phyloP scores from a whole-genome alignment of 2,329 filamentous ascomycete genomes.

The Pezicula neosporulosa region DNA sequence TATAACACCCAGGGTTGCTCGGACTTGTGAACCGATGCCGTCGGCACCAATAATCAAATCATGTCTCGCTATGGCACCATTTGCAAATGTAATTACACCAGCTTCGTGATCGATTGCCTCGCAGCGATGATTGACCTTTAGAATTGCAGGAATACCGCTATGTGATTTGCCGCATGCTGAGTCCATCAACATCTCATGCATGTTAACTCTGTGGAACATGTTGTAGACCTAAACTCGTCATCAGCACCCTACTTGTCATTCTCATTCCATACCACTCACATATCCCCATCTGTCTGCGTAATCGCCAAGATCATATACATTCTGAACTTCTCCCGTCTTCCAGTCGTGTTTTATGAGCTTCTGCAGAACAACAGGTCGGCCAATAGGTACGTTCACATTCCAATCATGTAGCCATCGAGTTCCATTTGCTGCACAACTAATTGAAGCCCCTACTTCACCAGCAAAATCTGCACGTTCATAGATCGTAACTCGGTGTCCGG shows the following conservation, averaged over 20 bases:
- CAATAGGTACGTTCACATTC: slow-evolving; percentile 60
- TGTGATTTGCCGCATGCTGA: slow-evolving; percentile 52
- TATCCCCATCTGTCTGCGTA: slow-evolving; percentile 64
- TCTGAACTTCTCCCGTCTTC: slow-evolving; percentile 64
- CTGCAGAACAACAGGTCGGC: slow-evolving; percentile 61
- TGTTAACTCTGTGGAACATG: slow-evolving; percentile 66
- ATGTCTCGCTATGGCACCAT: slow-evolving; percentile 22
- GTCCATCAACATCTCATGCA: slow-evolving; percentile 65
- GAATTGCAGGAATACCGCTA: slow-evolving; percentile 46
- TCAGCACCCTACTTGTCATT: too few species aligned
- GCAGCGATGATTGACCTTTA: slow-evolving; percentile 47
- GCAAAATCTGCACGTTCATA: slow-evolving; percentile 65
- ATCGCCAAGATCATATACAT: slow-evolving; percentile 59
- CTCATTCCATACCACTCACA: slow-evolving; percentile 21
- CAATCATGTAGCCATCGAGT: slow-evolving; percentile 68
- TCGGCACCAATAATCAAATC: slow-evolving; percentile 43
- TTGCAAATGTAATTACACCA: slow-evolving; percentile 38
- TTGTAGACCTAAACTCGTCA: slow-evolving; percentile 24
- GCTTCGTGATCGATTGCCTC: slow-evolving; percentile 43
- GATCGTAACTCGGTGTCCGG: slow-evolving; percentile 54
- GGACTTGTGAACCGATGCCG: slow-evolving; percentile 62
- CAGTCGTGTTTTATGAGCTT: slow-evolving; percentile 69
- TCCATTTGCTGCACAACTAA: slow-evolving; percentile 67
- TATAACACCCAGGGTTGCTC: slow-evolving; percentile 53
- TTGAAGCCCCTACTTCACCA: slow-evolving; percentile 64